Evolutionary conservation across 129 eudicot genomes (phyloP).

Genomic region (Tagetes erecta): DNA sequence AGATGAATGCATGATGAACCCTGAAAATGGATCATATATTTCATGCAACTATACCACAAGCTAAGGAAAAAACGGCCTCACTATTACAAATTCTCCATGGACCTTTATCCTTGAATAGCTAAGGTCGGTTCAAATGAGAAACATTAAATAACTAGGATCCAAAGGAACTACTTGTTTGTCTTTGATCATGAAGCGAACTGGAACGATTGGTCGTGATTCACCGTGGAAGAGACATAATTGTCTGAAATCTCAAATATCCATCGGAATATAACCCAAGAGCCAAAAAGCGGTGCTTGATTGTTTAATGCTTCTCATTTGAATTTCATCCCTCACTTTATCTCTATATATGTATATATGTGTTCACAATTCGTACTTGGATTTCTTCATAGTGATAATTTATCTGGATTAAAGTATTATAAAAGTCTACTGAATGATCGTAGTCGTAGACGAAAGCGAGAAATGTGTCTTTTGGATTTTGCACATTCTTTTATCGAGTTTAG

Average conservation of each 20-base stretch:
- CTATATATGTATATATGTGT: background rate
- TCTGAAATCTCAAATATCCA: background rate
- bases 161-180: background rate
- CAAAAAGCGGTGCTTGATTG: background rate
- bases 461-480: constrained; percentile 2
- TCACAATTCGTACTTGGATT: background rate
- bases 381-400: background rate
- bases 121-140: background rate
- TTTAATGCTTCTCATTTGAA: background rate
- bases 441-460: background rate
- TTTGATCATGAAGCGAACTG: background rate
- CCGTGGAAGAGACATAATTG: background rate
- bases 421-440: background rate
- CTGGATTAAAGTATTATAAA: background rate
- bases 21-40: background rate
- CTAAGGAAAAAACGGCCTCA: constrained; percentile 1
- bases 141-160: background rate
- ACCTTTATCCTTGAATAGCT: background rate
- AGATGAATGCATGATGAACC: background rate
- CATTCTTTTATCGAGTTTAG: background rate
- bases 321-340: background rate
- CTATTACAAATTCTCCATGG: background rate
- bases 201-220: background rate
- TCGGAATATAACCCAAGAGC: background rate
- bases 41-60: background rate